Evolutionary conservation across 192 early-diverging fungal genomes (phyloP).

Genomic region (Irineochytrium annulatum): DNA sequence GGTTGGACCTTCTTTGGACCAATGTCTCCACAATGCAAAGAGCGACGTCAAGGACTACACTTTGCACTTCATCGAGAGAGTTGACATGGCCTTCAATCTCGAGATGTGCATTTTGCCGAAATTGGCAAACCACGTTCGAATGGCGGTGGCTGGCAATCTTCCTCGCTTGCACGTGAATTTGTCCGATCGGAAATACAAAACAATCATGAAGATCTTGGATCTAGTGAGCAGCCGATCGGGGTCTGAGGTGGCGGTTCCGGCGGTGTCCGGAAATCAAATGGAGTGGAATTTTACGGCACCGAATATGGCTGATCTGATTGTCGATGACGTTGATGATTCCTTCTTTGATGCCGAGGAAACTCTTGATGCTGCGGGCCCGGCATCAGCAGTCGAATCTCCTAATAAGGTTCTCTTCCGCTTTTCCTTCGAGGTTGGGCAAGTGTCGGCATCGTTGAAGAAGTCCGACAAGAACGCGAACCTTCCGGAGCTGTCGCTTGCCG

Average conservation of each 20-base stretch:
- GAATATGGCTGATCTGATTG: conserved; percentile 16
- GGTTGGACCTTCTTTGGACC: conserved; percentile 69
- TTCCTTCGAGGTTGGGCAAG: conserved; percentile 65
- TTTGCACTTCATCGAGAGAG: conserved; percentile 82
- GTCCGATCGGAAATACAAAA: conserved; percentile 90
- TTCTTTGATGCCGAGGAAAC: conserved; percentile 57
- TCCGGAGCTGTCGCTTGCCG: conserved; percentile 55
- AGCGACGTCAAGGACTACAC: conserved; percentile 48
- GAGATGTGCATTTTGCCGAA: conserved; percentile 83
- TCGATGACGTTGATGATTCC: conserved; percentile 41
- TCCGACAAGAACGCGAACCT: conserved; percentile 38
- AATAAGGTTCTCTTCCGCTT: conserved; percentile 37
- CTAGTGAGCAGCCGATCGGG: conserved; percentile 40
- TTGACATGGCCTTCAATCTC: conserved; percentile 76
- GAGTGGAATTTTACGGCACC: conserved; percentile 20
- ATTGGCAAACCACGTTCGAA: conserved; percentile 65
- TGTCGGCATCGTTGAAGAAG: conserved; percentile 61
- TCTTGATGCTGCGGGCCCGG: conserved; percentile 14
- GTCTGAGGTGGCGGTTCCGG: neutral
- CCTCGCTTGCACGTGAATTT: conserved; percentile 84
- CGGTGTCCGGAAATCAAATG: neutral
- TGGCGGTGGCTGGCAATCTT: conserved; percentile 74
- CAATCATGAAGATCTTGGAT: conserved; percentile 77
- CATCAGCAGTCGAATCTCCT: conserved; percentile 1
- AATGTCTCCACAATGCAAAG: conserved; percentile 66